A percentile compares a stretch with the other conserved stretches of the same genome.
Conservation (phyloP, 371 early-diverging fungal genomes). For the Mortierella sp. region DNA sequence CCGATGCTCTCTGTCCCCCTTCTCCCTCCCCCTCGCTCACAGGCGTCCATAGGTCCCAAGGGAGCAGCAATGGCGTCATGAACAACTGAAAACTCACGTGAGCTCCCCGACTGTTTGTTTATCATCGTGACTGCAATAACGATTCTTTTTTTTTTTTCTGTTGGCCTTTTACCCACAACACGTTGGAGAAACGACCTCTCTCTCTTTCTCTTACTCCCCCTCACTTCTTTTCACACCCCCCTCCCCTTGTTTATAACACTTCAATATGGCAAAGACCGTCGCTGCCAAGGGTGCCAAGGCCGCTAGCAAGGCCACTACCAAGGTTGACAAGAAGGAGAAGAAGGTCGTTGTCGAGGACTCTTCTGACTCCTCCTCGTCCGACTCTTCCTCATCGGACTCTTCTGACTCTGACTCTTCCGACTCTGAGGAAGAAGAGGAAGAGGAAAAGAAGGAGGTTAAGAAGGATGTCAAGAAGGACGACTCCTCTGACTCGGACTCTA, state of each 20-base stretch:
- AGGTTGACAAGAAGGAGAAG: conserved; percentile 58
- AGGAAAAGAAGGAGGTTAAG: conserved; percentile 15
- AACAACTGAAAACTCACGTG: no score
- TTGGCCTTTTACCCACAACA: background rate
- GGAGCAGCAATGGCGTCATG: no score
- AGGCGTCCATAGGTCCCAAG: no score
- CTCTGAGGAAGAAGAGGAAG: conserved; percentile 51
- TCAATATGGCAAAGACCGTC: conserved; percentile 53
- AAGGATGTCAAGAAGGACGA: conserved; percentile 5
- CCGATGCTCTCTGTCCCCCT: no score
- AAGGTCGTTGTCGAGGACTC: conserved; percentile 42
- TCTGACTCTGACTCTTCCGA: conserved; percentile 41
- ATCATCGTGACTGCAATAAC: no score
- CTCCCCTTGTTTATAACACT: background rate
- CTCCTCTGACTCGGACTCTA: conserved; percentile 25
- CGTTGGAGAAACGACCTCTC: no score
- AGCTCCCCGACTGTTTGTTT: no score
- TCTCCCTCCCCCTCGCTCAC: no score
- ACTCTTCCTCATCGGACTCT: conserved; percentile 22
- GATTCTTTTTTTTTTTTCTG: conserved; percentile 5
- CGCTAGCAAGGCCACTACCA: conserved; percentile 36
- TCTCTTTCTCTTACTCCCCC: conserved; percentile 13
- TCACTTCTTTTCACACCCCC: conserved; percentile 4
- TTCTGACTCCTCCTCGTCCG: conserved; percentile 34
- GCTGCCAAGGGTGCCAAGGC: conserved; percentile 43